phyloP scores from a whole-genome alignment of 2,329 filamentous ascomycete genomes.

The Colletotrichum euphorbiae region DNA sequence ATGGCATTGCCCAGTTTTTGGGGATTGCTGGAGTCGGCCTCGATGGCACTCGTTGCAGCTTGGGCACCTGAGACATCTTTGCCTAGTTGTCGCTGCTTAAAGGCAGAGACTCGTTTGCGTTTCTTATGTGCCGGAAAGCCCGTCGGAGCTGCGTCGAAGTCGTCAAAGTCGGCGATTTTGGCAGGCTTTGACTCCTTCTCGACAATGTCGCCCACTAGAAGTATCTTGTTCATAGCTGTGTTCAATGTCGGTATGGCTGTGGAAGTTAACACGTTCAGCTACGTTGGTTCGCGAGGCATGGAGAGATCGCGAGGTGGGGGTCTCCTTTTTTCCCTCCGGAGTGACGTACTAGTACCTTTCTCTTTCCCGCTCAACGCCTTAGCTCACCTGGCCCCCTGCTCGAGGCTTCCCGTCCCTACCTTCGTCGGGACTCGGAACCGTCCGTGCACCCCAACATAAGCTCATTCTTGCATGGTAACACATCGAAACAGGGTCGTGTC shows the following conservation, averaged over 20 bases:
- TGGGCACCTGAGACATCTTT: constrained; percentile 45
- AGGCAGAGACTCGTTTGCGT: constrained; percentile 77
- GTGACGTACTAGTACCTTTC: constrained; percentile 24
- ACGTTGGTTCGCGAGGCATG: neutral
- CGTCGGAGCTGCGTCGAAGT: constrained; percentile 65
- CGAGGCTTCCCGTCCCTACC: constrained; percentile 23
- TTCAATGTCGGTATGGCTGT: neutral
- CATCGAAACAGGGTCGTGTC: constrained; percentile 7
- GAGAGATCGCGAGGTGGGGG: constrained; percentile 16
- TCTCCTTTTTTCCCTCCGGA: neutral
- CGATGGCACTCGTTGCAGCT: constrained; percentile 28
- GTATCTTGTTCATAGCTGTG: constrained; percentile 51
- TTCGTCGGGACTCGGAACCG: constrained; percentile 32
- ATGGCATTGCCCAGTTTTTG: constrained; percentile 37
- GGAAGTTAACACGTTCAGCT: neutral
- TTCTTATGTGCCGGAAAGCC: constrained; percentile 94
- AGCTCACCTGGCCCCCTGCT: constrained; percentile 35
- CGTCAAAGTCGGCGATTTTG: constrained; percentile 73
- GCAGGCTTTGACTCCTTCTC: constrained; percentile 74
- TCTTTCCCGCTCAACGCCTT: neutral
- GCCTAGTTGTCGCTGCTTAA: constrained; percentile 75
- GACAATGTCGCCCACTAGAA: constrained; percentile 80
- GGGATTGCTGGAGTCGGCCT: constrained; percentile 1
- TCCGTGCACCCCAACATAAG: constrained; percentile 36
- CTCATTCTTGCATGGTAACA: constrained; percentile 32